phyloP scores from a whole-genome alignment of 2,329 filamentous ascomycete species.

The Pseudohalonectria lignicola region DNA sequence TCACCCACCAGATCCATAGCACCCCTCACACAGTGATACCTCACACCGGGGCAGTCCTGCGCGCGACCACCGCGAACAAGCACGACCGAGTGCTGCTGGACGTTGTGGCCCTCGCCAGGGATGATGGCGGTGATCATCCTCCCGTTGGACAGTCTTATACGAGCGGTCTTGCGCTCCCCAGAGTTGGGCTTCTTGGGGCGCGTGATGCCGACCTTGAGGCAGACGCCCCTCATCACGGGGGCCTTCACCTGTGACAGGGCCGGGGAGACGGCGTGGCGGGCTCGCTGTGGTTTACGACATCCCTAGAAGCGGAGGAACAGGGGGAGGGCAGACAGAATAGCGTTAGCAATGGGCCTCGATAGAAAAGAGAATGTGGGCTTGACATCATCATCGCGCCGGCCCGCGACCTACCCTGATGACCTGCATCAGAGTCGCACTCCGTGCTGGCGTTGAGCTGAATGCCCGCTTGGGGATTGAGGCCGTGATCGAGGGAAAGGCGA shows the following conservation, averaged over 20 bases:
- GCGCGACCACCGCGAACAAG: constrained; percentile 84
- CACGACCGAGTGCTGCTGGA: constrained; percentile 97
- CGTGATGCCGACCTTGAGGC: constrained; percentile 83
- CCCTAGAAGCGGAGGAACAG: constrained; percentile 32
- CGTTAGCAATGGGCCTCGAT: too few species aligned
- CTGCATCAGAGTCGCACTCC: constrained; percentile 60
- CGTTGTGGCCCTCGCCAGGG: constrained; percentile 94
- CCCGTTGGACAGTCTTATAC: constrained; percentile 79
- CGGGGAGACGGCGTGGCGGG: constrained; percentile 79
- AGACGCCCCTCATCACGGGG: constrained; percentile 89
- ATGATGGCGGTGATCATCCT: constrained; percentile 89
- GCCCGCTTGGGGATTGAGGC: constrained; percentile 18
- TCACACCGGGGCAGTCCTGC: constrained; percentile 97
- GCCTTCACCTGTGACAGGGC: constrained; percentile 59
- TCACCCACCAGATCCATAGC: constrained; percentile 86
- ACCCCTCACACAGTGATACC: constrained; percentile 86
- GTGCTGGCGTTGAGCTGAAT: constrained; percentile 30
- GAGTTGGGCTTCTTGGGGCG: constrained; percentile 99
- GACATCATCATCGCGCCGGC: background rate
- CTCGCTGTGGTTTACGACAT: constrained; percentile 67
- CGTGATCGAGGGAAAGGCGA: constrained; percentile 19
- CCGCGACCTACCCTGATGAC: constrained; percentile 41
- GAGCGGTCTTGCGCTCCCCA: constrained; percentile 89
- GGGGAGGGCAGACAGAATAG: too few species aligned
- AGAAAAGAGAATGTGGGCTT: background rate